Evolutionary conservation across 257 asterid species (phyloP), one percentile per base, ranked within the genome.

Genomic region (Scutellaria baicalensis): DNA sequence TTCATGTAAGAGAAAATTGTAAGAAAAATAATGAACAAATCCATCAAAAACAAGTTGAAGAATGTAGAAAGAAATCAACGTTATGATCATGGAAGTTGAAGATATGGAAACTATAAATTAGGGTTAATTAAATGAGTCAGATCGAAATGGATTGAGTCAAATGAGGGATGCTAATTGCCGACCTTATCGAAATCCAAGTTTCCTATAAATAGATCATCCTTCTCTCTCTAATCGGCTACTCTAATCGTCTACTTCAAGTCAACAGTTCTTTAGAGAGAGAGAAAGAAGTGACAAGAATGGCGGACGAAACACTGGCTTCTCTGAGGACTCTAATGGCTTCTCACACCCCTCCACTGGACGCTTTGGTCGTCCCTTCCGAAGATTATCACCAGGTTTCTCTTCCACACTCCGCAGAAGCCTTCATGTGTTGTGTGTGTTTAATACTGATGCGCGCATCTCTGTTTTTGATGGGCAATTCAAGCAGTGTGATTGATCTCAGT

Each of bases 331-430:
- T 87, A 52, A 93, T 93, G 96, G 68, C 87, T 16, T 84, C 90
- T 73, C 96, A 91, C 83, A 81, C 86, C 36, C 97, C 99, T 16
- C 89, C 89, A 8, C 96, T 93, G 54, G 69, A 91, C 56, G 97
- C 96, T 52, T 72, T 93, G 59, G 74, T 91, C 60, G 96, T 93
- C 74, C 96, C 99, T 65, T 91, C 99, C 18, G 96, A 93, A 79
- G 99, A 93, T 64, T 84, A 91, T 84, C 99, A 91, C 44, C 99
- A 89, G 97, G 99, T 89, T 38, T 66, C 49, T 64, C 69, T 44
- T 18, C 27, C 35, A 27, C 27, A 50, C 56, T 33, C 40, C n/a
- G 7, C 21, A n/a, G 8, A 56, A 60, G 33, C 47, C 39, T 64
- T 36, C 40, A 12, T n/a, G 8, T 42, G n/a, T n/a, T n/a, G n/a